These are phyloP conservation scores for Metschnikowia similis DNA, from an alignment of 805 yeast species.

Conservation along the genomic window DNA sequence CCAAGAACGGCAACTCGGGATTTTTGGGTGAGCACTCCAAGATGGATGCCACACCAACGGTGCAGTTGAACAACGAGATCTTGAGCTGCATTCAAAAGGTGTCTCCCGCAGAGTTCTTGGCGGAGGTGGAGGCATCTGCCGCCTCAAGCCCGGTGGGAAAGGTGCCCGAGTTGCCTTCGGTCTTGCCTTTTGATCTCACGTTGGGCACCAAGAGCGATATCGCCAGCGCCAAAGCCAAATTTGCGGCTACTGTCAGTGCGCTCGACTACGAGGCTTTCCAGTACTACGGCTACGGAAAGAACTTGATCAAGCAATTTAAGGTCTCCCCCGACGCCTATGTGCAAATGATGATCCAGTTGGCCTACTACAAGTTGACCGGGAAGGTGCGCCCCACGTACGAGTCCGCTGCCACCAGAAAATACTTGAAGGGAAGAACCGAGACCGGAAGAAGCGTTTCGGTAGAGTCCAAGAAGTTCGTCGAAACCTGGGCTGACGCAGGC, in stretches of 20 bases:
- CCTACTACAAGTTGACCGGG: slow-evolving; percentile 80
- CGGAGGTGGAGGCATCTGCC: slow-evolving; percentile 21
- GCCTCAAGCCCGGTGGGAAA: slow-evolving; percentile 7
- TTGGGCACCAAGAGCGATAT: slow-evolving; percentile 51
- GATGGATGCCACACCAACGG: slow-evolving; percentile 98
- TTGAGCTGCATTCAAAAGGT: slow-evolving; percentile 51
- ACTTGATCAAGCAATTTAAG: slow-evolving; percentile 76
- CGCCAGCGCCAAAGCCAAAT: slow-evolving; percentile 50
- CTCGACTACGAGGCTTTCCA: slow-evolving; percentile 79
- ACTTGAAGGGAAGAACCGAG: slow-evolving; percentile 88
- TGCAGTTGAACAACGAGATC: slow-evolving; percentile 76
- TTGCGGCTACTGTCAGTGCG: slow-evolving; percentile 51
- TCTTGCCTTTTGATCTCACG: slow-evolving; percentile 56
- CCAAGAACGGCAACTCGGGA: slow-evolving; percentile 83
- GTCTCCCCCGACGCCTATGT: slow-evolving; percentile 90
- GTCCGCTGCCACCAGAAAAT: slow-evolving; percentile 90
- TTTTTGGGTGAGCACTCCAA: slow-evolving; percentile 94
- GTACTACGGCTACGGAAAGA: slow-evolving; percentile 82
- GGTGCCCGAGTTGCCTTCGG: slow-evolving; percentile 15
- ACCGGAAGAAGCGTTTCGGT: slow-evolving; percentile 80
- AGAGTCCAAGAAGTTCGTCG: slow-evolving; percentile 67
- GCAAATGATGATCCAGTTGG: slow-evolving; percentile 88
- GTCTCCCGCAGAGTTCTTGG: slow-evolving; percentile 32
- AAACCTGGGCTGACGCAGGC: slow-evolving; percentile 61
- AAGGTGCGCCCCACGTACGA: slow-evolving; percentile 87